Percentiles rank a stretch among this genome's conserved stretches.
These are phyloP conservation scores for Epichloe glyceriae DNA, from an alignment of 2,329 filamentous ascomycete genomes.

Conservation along the genomic window DNA sequence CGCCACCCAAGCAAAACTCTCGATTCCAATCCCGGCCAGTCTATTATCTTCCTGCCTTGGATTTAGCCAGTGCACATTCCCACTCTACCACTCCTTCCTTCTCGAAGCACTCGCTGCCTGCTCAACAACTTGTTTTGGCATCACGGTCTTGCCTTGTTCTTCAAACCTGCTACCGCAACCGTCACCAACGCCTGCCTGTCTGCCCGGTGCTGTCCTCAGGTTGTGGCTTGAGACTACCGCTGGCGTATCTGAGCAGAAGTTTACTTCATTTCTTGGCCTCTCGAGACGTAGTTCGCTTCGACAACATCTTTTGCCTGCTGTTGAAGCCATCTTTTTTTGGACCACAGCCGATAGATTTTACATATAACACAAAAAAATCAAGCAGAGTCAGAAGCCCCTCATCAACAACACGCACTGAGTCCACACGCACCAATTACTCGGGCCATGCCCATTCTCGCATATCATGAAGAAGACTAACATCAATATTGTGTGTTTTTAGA, in stretches of 20 bases:
- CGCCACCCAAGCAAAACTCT: not conserved
- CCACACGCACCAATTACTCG: not conserved
- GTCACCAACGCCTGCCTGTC: not conserved
- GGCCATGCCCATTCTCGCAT: not conserved
- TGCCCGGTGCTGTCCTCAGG: not conserved
- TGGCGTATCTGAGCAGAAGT: conserved; percentile 1
- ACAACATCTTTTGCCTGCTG: conserved; percentile 11
- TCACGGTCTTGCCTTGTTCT: not conserved
- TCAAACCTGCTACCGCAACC: not conserved
- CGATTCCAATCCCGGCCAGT: not conserved
- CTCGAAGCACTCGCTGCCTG: not conserved
- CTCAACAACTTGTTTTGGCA: not conserved
- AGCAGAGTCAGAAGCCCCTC: conserved; percentile 9
- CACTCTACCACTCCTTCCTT: conserved; percentile 1
- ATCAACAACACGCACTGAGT: not conserved
- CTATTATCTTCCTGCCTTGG: not conserved
- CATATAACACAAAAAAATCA: conserved; percentile 5
- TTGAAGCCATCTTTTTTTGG: conserved; percentile 11
- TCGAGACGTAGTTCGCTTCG: conserved; percentile 5
- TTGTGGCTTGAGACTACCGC: conserved; percentile 4
- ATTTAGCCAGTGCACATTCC: not conserved
- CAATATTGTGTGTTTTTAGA: conserved; percentile 9
- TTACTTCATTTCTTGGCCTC: not conserved
- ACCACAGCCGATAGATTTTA: conserved; percentile 11
- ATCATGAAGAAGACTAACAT: not conserved